phyloP scores from a whole-genome alignment of 441 rosid species.

The Melastoma candidum region DNA sequence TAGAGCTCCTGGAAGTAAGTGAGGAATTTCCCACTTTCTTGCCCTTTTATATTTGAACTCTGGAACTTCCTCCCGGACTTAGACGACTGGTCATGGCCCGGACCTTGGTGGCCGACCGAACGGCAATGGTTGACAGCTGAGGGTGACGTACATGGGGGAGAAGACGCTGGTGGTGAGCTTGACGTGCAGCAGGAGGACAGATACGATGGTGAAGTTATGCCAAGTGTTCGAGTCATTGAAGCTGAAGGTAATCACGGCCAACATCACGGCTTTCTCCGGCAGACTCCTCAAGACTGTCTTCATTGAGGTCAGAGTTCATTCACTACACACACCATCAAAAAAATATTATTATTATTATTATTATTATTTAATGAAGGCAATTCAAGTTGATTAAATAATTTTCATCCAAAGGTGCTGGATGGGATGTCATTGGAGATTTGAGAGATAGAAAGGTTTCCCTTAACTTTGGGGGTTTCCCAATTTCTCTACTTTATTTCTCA shows the following conservation, averaged over 20 bases:
- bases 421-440: too few species aligned
- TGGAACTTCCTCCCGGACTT: not conserved
- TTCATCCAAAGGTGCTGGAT: too few species aligned
- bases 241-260: slow-evolving; percentile 70
- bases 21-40: not conserved
- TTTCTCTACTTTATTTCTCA: too few species aligned
- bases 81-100: not conserved
- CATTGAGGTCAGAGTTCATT: slow-evolving; percentile 45
- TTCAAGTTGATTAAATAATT: too few species aligned
- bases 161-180: slow-evolving; percentile 61
- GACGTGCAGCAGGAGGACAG: slow-evolving; percentile 68
- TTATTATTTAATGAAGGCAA: too few species aligned
- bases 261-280: slow-evolving; percentile 63
- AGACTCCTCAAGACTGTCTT: slow-evolving; percentile 68
- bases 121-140: slow-evolving; percentile 32
- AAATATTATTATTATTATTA: too few species aligned
- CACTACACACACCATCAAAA: too few species aligned
- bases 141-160: slow-evolving; percentile 62
- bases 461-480: too few species aligned
- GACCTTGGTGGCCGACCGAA: not conserved
- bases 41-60: not conserved
- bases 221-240: slow-evolving; percentile 72
- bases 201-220: slow-evolving; percentile 83
- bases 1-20: slow-evolving; percentile 69
- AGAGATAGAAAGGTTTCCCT: too few species aligned